Conservation (phyloP, 805 yeast species). For the Isabelozyma heimii region DNA sequence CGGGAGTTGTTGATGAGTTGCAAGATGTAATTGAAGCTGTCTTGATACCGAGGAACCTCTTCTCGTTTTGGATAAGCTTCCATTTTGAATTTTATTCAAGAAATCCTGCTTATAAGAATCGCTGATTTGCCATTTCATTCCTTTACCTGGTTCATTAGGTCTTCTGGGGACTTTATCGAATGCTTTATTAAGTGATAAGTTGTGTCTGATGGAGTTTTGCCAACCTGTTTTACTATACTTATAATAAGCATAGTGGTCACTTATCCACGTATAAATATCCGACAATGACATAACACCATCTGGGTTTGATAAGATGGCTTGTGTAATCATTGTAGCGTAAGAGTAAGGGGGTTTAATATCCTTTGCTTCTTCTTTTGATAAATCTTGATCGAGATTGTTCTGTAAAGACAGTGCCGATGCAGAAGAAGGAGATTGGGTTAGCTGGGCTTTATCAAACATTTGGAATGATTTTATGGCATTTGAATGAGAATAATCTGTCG, state of each 20-base stretch:
- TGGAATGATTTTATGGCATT: conserved; percentile 47
- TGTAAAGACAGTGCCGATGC: conserved; percentile 43
- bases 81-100: conserved; percentile 72
- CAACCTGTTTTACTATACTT: conserved; percentile 92
- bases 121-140: conserved; percentile 98
- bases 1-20: conserved; percentile 53
- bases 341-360: conserved; percentile 96
- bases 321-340: conserved; percentile 98
- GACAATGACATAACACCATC: conserved; percentile 88
- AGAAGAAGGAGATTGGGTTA: conserved; percentile 36
- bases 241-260: conserved; percentile 85
- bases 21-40: conserved; percentile 73
- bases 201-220: conserved; percentile 98
- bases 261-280: conserved; percentile 90
- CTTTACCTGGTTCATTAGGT: conserved; percentile 97
- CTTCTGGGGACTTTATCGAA: conserved; percentile 95
- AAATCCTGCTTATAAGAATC: conserved; percentile 83
- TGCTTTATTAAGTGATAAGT: conserved; percentile 90
- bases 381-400: conserved; percentile 53
- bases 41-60: conserved; percentile 81
- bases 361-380: conserved; percentile 86
- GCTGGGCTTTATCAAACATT: conserved; percentile 46
- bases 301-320: conserved; percentile 83
- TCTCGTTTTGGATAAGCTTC: conserved; percentile 69
- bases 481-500: conserved; percentile 11